Evolutionary conservation across 305 asterid genomes (phyloP), one percentile per base, ranked within the genome.

Genomic region (Fraxinus greggii): DNA sequence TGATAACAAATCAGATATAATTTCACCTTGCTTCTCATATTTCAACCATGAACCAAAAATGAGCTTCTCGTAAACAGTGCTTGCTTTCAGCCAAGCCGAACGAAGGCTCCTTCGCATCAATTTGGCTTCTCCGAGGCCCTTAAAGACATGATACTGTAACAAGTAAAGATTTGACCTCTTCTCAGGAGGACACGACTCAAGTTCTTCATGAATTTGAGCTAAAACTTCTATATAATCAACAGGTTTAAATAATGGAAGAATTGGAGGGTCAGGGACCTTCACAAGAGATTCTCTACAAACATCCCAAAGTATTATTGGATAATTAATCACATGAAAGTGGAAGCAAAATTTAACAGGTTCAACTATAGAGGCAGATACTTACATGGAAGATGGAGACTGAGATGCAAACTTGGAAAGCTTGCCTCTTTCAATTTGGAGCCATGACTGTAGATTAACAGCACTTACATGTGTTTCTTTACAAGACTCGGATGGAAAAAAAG

Each of bases 401-500:
- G 90, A 84, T 10, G 95, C 87, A 59, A 87, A 85, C 83, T 94
- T 92, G n/a, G 97, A 79, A 77, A 89, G 94, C 80, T 96, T 96
- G 69, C 99, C 99, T 89, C 98, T 91, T 88, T 96, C 99, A 84
- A 93, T 98, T 89, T 94, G 98, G 83, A 96, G 95, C 99, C 99
- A 96, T 82, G 98, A 92, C 88, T 96, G 99, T 26, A 97, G 99
- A 88, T 90, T 91, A 83, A 94, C 82, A 17, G 93, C 82, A 81
- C 87, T 90, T 45, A 91, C 88, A 73, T 91, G 93, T 48, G 97
- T 88, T 59, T 93, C 97, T 86, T 91, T 91, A 89, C 94, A 92
- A 74, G 97, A 89, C 69, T 94, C 99, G 7, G 99, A 94, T 86
- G 95, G 92, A 67, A 94, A 90, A 82, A 90, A 91, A 26, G 93